Evolutionary conservation across 2,329 filamentous ascomycete genomes (phyloP).

Genomic region (Fusarium humuli): DNA sequence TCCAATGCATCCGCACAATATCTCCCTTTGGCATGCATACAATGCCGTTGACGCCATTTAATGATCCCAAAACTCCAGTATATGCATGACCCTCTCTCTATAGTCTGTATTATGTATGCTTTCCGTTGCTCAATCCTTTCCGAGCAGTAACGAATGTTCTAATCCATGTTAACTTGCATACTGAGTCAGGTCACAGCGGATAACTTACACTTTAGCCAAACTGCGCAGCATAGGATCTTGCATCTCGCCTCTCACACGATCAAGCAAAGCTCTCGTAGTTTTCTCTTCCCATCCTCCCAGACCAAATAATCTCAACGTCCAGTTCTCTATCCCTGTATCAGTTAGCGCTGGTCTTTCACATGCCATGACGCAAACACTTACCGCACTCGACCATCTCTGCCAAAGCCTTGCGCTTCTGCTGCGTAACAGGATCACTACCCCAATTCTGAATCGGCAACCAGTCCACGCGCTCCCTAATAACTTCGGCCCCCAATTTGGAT

Average conservation of each 20-base stretch:
- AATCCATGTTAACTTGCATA: neutral
- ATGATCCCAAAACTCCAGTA: conserved; percentile 30
- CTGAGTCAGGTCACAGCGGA: neutral
- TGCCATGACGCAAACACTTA: conserved; percentile 36
- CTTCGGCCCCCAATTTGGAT: conserved; percentile 54
- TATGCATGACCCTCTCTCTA: neutral
- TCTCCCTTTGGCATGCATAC: too few relatives aligned
- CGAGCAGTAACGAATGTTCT: conserved; percentile 51
- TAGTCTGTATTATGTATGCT: neutral
- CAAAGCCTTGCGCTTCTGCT: conserved; percentile 53
- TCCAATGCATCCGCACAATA: too few relatives aligned
- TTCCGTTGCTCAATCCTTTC: conserved; percentile 39
- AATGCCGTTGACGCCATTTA: neutral
- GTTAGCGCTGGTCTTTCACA: neutral
- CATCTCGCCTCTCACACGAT: conserved; percentile 49
- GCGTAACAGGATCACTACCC: conserved; percentile 55
- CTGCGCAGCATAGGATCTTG: conserved; percentile 47
- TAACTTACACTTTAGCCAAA: conserved; percentile 49
- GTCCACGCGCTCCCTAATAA: conserved; percentile 55
- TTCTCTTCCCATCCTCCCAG: conserved; percentile 50
- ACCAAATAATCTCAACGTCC: conserved; percentile 50
- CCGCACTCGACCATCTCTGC: conserved; percentile 53
- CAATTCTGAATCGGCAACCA: conserved; percentile 56
- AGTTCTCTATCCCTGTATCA: conserved; percentile 47
- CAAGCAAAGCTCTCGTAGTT: conserved; percentile 48